Conservation (phyloP, 2,329 filamentous ascomycete genomes). For the Ilyonectria destructans region DNA sequence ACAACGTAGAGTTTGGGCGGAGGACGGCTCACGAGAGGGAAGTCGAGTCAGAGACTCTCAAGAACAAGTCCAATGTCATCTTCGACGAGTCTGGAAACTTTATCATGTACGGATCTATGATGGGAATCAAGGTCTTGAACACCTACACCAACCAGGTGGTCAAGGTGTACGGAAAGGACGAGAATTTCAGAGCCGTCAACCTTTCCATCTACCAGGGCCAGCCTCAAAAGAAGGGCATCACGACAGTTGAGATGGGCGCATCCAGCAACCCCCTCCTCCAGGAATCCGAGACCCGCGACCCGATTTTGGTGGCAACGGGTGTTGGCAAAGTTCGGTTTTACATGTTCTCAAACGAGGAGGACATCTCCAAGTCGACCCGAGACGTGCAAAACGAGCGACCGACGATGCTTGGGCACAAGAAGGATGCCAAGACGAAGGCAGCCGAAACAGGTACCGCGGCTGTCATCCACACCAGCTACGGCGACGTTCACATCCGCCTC, state of each 20-base stretch:
- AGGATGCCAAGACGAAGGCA: constrained; percentile 68
- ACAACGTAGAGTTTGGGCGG: constrained; percentile 93
- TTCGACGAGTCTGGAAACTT: constrained; percentile 99
- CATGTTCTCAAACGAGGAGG: constrained; percentile 95
- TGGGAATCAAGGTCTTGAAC: constrained; percentile 96
- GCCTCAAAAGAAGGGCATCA: constrained; percentile 92
- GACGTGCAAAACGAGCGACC: constrained; percentile 98
- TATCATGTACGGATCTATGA: constrained; percentile 91
- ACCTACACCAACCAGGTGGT: constrained; percentile 94
- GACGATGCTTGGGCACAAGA: constrained; percentile 74
- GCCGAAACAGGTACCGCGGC: constrained; percentile 84
- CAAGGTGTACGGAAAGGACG: constrained; percentile 91
- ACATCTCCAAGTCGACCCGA: constrained; percentile 85
- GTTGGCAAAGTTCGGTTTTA: constrained; percentile 94
- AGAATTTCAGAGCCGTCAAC: constrained; percentile 87
- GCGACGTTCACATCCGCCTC: constrained; percentile 93
- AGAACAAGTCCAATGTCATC: constrained; percentile 85
- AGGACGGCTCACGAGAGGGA: constrained; percentile 90
- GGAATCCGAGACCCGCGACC: constrained; percentile 91
- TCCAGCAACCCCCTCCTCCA: constrained; percentile 93
- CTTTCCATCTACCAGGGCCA: constrained; percentile 94
- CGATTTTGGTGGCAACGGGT: constrained; percentile 88
- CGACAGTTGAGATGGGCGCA: constrained; percentile 97
- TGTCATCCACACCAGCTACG: constrained; percentile 91
- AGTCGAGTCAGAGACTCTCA: constrained; percentile 79